Conservation (phyloP, 1,284 basidiomycete genomes). For the Chalciporus piperatoides region DNA sequence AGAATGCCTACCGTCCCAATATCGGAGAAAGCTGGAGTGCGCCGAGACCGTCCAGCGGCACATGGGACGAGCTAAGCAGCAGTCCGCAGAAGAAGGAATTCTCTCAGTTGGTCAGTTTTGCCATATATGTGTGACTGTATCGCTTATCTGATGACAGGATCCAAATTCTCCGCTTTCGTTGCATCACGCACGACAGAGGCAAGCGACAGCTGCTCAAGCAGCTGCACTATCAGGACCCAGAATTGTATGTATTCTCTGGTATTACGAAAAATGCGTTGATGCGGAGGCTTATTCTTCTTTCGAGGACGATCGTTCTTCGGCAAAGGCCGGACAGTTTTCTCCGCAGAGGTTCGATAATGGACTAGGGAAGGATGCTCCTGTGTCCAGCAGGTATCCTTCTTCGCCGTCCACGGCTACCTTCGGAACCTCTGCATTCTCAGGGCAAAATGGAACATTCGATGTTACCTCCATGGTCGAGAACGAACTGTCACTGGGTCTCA, state of each 20-base stretch:
- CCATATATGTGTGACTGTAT: slow-evolving; percentile 7
- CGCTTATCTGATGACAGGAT: slow-evolving; percentile 31
- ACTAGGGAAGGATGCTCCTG: slow-evolving; percentile 40
- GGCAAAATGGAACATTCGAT: slow-evolving; percentile 42
- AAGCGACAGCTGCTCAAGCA: slow-evolving; percentile 25
- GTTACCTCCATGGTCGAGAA: slow-evolving; percentile 45
- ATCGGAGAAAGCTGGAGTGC: slow-evolving; percentile 53
- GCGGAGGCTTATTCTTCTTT: slow-evolving; percentile 20
- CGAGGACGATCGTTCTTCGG: slow-evolving; percentile 49
- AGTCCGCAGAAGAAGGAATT: slow-evolving; percentile 50
- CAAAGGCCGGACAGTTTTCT: slow-evolving; percentile 49
- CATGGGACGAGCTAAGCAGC: slow-evolving; percentile 58
- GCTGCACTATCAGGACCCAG: slow-evolving; percentile 39
- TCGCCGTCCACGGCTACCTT: slow-evolving; percentile 44
- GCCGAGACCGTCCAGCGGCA: slow-evolving; percentile 48
- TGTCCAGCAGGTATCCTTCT: slow-evolving; percentile 40
- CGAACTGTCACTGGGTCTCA: slow-evolving; percentile 54
- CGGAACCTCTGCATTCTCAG: slow-evolving; percentile 34
- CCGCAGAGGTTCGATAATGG: slow-evolving; percentile 51
- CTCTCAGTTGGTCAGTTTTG: slow-evolving; percentile 41
- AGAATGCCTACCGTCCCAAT: slow-evolving; percentile 44
- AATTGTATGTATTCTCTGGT: slow-evolving; percentile 36
- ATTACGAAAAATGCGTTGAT: slow-evolving; percentile 10
- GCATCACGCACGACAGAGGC: slow-evolving; percentile 49
- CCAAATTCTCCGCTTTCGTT: slow-evolving; percentile 36